Conservation (phyloP, 2,329 filamentous ascomycete genomes). For the Lasiodiplodia hormozganensis region DNA sequence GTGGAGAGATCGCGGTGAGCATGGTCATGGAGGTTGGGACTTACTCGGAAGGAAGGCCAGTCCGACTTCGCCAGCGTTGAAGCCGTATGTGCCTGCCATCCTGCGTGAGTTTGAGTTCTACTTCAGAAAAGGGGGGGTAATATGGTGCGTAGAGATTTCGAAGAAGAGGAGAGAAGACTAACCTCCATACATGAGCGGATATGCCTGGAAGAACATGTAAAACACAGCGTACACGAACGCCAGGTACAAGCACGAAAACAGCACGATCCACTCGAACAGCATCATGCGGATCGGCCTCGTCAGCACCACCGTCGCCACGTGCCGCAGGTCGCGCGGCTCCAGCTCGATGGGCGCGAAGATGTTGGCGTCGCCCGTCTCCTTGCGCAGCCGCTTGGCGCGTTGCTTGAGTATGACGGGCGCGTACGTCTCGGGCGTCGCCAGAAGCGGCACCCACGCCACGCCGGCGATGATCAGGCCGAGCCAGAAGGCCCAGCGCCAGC, state of each 20-base stretch:
- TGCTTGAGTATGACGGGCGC: conserved; percentile 52
- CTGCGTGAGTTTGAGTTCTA: not conserved
- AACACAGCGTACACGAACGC: conserved; percentile 68
- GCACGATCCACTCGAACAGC: conserved; percentile 74
- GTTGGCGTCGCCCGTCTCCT: conserved; percentile 58
- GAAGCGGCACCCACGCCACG: conserved; percentile 63
- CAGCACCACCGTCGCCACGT: conserved; percentile 73
- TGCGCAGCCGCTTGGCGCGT: conserved; percentile 65
- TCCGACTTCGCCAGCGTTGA: conserved; percentile 69
- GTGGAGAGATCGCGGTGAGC: conserved; percentile 31
- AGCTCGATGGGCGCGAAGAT: conserved; percentile 69
- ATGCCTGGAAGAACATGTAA: conserved; percentile 80
- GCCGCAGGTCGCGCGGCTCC: conserved; percentile 62
- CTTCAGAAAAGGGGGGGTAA: conserved; percentile 14
- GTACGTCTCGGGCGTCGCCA: conserved; percentile 65
- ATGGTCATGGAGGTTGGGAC: not conserved
- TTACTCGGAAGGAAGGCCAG: conserved; percentile 69
- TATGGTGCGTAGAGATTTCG: not conserved
- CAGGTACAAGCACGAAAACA: conserved; percentile 74
- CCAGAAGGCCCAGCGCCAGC: conserved; percentile 76
- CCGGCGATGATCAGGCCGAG: conserved; percentile 73
- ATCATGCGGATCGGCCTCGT: conserved; percentile 77
- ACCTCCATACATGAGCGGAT: conserved; percentile 68
- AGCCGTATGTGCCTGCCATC: conserved; percentile 60
- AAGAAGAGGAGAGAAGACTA: not conserved